These are phyloP conservation scores for Paecilomyces niveus DNA, from an alignment of 2,329 filamentous ascomycete species.

Conservation along the genomic window DNA sequence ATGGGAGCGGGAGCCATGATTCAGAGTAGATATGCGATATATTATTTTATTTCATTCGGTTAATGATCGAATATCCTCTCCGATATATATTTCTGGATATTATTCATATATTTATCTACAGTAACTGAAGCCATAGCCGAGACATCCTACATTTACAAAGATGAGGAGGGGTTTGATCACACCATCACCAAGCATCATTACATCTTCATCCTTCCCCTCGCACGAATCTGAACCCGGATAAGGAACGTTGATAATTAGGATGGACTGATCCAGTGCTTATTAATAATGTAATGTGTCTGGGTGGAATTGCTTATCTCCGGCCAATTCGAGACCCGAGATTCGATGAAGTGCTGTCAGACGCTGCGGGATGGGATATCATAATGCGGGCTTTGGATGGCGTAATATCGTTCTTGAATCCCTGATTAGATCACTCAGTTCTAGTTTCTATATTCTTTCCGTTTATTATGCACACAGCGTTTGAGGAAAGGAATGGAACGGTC, in stretches of 20 bases:
- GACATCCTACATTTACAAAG: not conserved
- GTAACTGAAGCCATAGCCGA: not conserved
- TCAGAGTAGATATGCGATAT: not conserved
- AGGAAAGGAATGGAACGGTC: too few relatives aligned
- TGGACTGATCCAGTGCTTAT: not conserved
- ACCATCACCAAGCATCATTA: not conserved
- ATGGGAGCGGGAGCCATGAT: constrained; percentile 55
- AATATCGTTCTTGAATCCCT: constrained; percentile 2
- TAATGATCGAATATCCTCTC: not conserved
- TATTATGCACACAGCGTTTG: too few relatives aligned
- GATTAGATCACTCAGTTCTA: not conserved
- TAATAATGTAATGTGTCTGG: not conserved
- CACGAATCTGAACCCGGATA: not conserved
- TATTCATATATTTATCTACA: not conserved
- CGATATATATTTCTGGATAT: not conserved
- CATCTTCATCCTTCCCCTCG: not conserved
- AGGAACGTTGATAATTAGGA: not conserved
- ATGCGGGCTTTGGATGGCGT: not conserved
- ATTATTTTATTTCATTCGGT: not conserved
- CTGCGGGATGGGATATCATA: not conserved
- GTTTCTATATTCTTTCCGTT: not conserved
- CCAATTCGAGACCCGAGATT: not conserved
- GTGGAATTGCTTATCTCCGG: not conserved
- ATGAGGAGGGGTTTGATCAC: not conserved
- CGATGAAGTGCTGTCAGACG: not conserved